Conservation (phyloP, 129 eudicot genomes). For the Saussurea involucrata region DNA sequence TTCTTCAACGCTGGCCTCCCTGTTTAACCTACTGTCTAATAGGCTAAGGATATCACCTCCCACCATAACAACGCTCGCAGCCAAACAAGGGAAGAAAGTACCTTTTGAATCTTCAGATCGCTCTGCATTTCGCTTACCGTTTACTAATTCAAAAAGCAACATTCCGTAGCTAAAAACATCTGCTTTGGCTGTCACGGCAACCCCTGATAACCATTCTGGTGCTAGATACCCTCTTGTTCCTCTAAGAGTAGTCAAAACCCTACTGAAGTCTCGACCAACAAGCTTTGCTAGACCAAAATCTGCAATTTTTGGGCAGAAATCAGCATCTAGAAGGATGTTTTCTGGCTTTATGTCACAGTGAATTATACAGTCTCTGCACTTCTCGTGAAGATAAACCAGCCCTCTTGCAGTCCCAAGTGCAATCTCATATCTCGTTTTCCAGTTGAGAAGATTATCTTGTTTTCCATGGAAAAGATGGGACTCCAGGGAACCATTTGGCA, state of each 20-base stretch:
- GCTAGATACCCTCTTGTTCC: conserved; percentile 74
- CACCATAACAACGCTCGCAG: conserved; percentile 29
- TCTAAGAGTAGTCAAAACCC: conserved; percentile 72
- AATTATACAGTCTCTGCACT: conserved; percentile 64
- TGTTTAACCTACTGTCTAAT: conserved; percentile 47
- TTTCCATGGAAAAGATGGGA: too few relatives aligned
- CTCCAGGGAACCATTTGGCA: too few relatives aligned
- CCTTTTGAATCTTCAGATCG: conserved; percentile 24
- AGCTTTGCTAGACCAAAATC: conserved; percentile 84
- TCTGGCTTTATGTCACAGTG: conserved; percentile 88
- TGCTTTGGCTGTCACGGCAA: conserved; percentile 65
- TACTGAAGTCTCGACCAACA: conserved; percentile 60
- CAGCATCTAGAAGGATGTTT: conserved; percentile 53
- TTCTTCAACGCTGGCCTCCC: conserved; percentile 47
- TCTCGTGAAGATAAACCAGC: conserved; percentile 66
- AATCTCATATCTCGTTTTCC: conserved; percentile 54
- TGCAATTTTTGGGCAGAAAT: conserved; percentile 49
- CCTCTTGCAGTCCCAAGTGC: conserved; percentile 64
- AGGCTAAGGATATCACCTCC: conserved; percentile 63
- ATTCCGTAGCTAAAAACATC: conserved; percentile 85
- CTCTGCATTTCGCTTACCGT: conserved; percentile 49
- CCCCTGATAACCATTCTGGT: conserved; percentile 74
- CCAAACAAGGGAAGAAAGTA: conserved; percentile 51
- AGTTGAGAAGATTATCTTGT: too few relatives aligned
- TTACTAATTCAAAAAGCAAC: conserved; percentile 64